These are phyloP conservation scores for Xylaria sp. DNA, from an alignment of 2,329 filamentous ascomycete genomes.

Conservation along the genomic window DNA sequence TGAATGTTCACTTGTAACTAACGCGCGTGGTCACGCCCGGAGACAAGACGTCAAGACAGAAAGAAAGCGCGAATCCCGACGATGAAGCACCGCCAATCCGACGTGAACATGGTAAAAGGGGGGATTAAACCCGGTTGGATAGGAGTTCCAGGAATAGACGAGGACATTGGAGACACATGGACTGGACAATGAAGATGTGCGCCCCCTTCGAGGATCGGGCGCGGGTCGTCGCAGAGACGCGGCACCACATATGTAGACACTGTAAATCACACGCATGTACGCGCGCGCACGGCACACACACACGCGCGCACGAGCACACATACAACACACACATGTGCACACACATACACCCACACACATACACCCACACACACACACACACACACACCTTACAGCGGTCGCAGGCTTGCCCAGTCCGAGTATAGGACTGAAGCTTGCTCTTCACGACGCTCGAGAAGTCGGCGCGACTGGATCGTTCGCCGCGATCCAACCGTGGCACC, in stretches of 20 bases:
- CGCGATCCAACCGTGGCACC: constrained; percentile 45
- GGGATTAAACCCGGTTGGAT: neutral
- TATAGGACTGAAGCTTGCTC: constrained; percentile 50
- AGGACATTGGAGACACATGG: neutral
- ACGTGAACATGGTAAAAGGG: neutral
- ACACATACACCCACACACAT: neutral
- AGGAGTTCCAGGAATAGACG: neutral
- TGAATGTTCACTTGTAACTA: constrained; percentile 10
- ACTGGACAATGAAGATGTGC: neutral
- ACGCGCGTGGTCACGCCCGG: constrained; percentile 2
- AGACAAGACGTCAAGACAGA: neutral
- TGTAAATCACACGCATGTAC: neutral
- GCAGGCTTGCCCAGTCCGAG: constrained; percentile 75
- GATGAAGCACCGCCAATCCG: constrained; percentile 1
- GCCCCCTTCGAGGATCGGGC: neutral
- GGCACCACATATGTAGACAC: neutral
- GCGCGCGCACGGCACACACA: neutral
- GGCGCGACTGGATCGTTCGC: constrained; percentile 33
- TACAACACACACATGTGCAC: neutral
- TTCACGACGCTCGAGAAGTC: constrained; percentile 54
- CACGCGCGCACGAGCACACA: neutral
- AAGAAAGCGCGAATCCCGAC: neutral
- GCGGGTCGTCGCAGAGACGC: neutral
- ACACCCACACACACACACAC: neutral
- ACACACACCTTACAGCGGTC: constrained; percentile 73